Evolutionary conservation across 1,139 yeast species (phyloP).

Genomic region (Taphrina betulina): DNA sequence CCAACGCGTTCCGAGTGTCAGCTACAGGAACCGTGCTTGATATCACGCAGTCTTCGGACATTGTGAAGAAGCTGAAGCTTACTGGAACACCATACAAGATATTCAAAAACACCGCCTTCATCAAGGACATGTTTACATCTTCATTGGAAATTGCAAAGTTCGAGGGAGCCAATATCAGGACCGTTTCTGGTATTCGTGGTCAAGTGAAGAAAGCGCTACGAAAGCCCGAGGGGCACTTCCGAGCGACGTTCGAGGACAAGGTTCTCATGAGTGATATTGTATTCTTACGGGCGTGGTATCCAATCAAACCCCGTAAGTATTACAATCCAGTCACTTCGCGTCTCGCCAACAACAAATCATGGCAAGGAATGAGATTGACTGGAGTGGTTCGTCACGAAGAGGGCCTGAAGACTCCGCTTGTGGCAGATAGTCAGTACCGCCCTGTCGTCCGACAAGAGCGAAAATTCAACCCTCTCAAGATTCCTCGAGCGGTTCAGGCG

Average conservation of each 20-base stretch:
- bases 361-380: conserved; percentile 96
- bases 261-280: conserved; percentile 67
- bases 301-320: conserved; percentile 82
- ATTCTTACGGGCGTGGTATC: conserved; percentile 94
- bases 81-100: conserved; percentile 94
- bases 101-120: conserved; percentile 92
- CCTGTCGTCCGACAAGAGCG: conserved; percentile 86
- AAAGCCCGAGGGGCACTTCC: conserved; percentile 92
- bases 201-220: conserved; percentile 93
- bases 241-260: conserved; percentile 98
- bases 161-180: conserved; percentile 95
- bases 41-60: conserved; percentile 80
- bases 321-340: conserved; percentile 96
- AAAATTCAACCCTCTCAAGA: conserved; percentile 79
- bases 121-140: conserved; percentile 92
- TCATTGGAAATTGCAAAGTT: conserved; percentile 94
- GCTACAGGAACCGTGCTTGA: conserved; percentile 98
- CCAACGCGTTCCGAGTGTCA: conserved; percentile 89
- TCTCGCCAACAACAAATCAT: conserved; percentile 70
- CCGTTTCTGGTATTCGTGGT: conserved; percentile 96
- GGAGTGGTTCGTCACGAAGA: conserved; percentile 86
- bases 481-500: conserved; percentile 74
- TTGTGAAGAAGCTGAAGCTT: conserved; percentile 90
- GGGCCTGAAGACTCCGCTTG: conserved; percentile 63
- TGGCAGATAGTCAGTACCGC: conserved; percentile 61